phyloP scores from a whole-genome alignment of 2,329 filamentous ascomycete genomes.

The Aureobasidium zeae region DNA sequence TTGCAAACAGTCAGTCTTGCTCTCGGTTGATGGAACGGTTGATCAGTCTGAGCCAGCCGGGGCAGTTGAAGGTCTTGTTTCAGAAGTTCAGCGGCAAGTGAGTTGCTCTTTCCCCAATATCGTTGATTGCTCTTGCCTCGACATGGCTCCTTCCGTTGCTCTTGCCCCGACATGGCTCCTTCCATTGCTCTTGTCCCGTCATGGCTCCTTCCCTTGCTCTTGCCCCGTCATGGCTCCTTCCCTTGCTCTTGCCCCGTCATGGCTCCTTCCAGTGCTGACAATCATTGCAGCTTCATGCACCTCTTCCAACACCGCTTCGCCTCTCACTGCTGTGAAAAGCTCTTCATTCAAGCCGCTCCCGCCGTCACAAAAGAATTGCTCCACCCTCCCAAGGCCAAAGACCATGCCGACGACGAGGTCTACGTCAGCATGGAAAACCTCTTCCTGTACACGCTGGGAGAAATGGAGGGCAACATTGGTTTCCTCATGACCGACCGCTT shows the following conservation, averaged over 20 bases:
- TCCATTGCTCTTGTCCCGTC: too few species aligned
- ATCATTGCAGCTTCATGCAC: slow-evolving; percentile 66
- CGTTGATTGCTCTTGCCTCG: background rate
- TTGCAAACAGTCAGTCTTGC: slow-evolving; percentile 91
- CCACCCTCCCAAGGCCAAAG: slow-evolving; percentile 37
- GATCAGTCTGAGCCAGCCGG: slow-evolving; percentile 67
- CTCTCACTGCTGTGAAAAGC: slow-evolving; percentile 90
- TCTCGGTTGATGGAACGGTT: slow-evolving; percentile 87
- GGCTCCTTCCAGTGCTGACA: slow-evolving; percentile 1
- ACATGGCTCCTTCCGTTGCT: too few species aligned
- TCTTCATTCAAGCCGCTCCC: slow-evolving; percentile 77
- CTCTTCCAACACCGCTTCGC: slow-evolving; percentile 93
- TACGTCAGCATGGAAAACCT: slow-evolving; percentile 68
- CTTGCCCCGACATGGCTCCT: too few species aligned
- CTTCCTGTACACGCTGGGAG: slow-evolving; percentile 73
- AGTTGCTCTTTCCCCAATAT: slow-evolving; percentile 22
- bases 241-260: background rate
- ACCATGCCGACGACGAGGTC: slow-evolving; percentile 41
- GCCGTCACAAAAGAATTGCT: slow-evolving; percentile 64
- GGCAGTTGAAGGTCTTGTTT: slow-evolving; percentile 81
- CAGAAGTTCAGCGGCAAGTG: slow-evolving; percentile 71
- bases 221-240: too few species aligned
- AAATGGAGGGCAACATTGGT: slow-evolving; percentile 75
- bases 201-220: too few species aligned
- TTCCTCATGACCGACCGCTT: slow-evolving; percentile 80